Evolutionary conservation across 495 filamentous ascomycete species (phyloP), one percentile per base, ranked within the genome.

Genomic region (Penicillium flavigenum): DNA sequence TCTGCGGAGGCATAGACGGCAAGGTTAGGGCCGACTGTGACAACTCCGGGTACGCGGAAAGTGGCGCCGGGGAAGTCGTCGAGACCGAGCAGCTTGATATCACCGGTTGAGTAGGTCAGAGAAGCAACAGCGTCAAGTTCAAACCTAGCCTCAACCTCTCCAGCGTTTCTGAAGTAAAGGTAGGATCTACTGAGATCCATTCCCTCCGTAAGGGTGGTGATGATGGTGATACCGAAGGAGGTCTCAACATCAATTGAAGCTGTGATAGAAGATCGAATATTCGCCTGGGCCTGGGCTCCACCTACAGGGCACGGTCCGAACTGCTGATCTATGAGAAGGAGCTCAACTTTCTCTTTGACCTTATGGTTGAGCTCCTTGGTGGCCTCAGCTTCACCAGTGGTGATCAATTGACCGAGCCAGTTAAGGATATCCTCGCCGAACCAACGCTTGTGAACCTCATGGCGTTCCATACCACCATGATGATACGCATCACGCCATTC

Each of bases 21-120:
- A 43, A 75, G 51, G 11, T 69, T 53, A 5, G 73, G 72, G 5
- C 72, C 72, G n/a, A 76, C 57, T 2, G 68, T 73, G 0, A 65
- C 59, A 26, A 76, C 63, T 0, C 70, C 70, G 0, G 72, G 74
- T 8, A 76, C 65, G 6, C 38, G 24, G 54, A 76, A 69, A 6
- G 58, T 61, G 0, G 70, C 71, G 20, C 63, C 62, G 32, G 64
- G 58, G 50, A 67, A 61, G 38, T 55, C 34, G 47, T 54, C 59
- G 3, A 66, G n/a, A n/a, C 41, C 32, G 11, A 61, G 14, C 9
- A 61, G 39, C 42, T 60, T 54, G 20, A 48, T 56, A 22, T 55
- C 57, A 32, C 59, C 54, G 20, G 51, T 52, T 0, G 26, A 39
- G 16, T 56, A 65, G 4, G 46, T 51, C 2, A 54, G 19, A 2